Evolutionary conservation across 2,329 filamentous ascomycete genomes (phyloP), one percentile per base, ranked within the genome.

Genomic region (Bipolaris cookei): DNA sequence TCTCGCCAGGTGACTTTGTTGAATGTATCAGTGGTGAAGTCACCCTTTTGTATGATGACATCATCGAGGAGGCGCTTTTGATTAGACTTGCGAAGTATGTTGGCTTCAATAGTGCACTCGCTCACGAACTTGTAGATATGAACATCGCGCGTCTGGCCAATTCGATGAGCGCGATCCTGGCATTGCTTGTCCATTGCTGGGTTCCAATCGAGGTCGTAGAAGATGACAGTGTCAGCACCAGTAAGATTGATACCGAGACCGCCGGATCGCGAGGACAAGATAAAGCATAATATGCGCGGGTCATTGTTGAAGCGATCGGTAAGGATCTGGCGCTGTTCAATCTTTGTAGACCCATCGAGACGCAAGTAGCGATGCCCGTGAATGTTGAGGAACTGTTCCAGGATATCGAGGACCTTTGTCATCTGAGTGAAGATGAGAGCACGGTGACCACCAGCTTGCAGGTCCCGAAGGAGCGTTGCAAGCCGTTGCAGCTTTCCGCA

Each of bases 141-240:
- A 30, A 99, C 95, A 74, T 99, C 95, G 28, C 95, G 89, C 0
- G 95, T 98, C 77, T 99, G 95, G 1, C 95, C 95, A 65, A 99
- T 99, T 64, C 95, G 91, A 79, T 99, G 95, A 69, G 92, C 96
- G 69, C 95, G 87, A 75, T 99, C 96, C 78, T 99, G 96, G 70
- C 95, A 99, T 77, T 99, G 95, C 77, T 97, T 97, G 80, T 99
- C 95, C 95, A 99, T 99, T 49, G 96, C 95, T 0, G 95, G 95
- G 70, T 99, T 99, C 96, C 96, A 99, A 75, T 99, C 95, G 58
- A 98, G 88, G 71, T 99, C 95, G 78, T 98, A 99, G 77, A 99
- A 99, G 65, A 99, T 97, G 69, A 99, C 95, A 0, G 93, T 97
- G 75, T 98, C 95, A 4, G 95, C 95, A 46, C 95, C 95, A 0